Conservation (phyloP, 2,329 filamentous ascomycete species). For the Scytalidium lignicola region DNA sequence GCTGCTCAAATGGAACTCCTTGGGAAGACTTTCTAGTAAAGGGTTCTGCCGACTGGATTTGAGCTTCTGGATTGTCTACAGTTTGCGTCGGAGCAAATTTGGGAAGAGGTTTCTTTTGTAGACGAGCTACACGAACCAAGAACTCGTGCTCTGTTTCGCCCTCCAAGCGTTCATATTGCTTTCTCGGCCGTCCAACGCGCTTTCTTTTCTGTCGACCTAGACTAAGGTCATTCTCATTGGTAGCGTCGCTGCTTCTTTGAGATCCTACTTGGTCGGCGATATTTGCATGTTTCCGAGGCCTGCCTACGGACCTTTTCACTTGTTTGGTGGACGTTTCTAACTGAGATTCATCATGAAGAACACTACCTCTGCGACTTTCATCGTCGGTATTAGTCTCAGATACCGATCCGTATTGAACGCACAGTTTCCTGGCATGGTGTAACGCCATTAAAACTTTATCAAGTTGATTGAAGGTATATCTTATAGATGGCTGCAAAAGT, state of each 20-base stretch:
- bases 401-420: conserved; percentile 28
- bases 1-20: not conserved
- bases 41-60: not conserved
- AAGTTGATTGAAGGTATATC: conserved; percentile 65
- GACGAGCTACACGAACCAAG: conserved; percentile 40
- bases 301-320: conserved; percentile 11
- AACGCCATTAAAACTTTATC: conserved; percentile 67
- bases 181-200: conserved; percentile 19
- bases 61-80: not conserved
- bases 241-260: not conserved
- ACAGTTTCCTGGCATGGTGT: conserved; percentile 59
- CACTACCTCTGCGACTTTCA: conserved; percentile 2
- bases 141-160: conserved; percentile 36
- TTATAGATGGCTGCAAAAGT: conserved; percentile 62
- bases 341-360: not conserved
- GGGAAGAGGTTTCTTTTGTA: conserved; percentile 35
- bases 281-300: conserved; percentile 20
- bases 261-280: conserved; percentile 5
- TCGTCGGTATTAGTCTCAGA: conserved; percentile 28
- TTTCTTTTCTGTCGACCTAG: conserved; percentile 15
- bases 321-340: not conserved
- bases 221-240: conserved; percentile 2
- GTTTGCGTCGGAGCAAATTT: conserved; percentile 19
- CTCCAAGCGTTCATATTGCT: conserved; percentile 19
- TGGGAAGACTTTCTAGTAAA: not conserved